These are phyloP conservation scores for Ustilago cynodontis DNA, from an alignment of 1,284 basidiomycete species.

Conservation along the genomic window DNA sequence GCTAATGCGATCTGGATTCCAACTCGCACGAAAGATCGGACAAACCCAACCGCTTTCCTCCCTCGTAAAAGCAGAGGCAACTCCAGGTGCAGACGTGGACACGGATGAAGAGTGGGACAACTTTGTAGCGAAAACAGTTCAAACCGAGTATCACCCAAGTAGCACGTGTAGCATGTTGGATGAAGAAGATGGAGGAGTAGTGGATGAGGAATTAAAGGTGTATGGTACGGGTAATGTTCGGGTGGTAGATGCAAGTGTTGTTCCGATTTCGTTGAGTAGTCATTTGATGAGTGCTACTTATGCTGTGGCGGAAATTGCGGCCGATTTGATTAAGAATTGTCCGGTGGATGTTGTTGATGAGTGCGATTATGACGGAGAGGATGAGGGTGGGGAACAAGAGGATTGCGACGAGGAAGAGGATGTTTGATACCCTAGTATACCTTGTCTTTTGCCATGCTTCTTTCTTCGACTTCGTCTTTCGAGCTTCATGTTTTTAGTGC, in stretches of 20 bases:
- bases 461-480: background rate
- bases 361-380: slow-evolving; percentile 40
- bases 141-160: slow-evolving; percentile 71
- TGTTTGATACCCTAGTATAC: background rate
- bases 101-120: slow-evolving; percentile 51
- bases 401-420: slow-evolving; percentile 26
- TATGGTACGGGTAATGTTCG: slow-evolving; percentile 77
- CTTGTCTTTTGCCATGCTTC: background rate
- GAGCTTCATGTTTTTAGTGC: background rate
- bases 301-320: slow-evolving; percentile 70
- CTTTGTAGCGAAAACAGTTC: slow-evolving; percentile 39
- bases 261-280: slow-evolving; percentile 71
- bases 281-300: slow-evolving; percentile 72
- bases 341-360: slow-evolving; percentile 36
- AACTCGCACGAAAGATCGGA: slow-evolving; percentile 56
- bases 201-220: slow-evolving; percentile 76
- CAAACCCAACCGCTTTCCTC: slow-evolving; percentile 37
- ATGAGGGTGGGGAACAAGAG: slow-evolving; percentile 13
- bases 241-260: slow-evolving; percentile 71
- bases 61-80: slow-evolving; percentile 28
- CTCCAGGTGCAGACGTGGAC: slow-evolving; percentile 39
- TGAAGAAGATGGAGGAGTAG: slow-evolving; percentile 76
- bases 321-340: slow-evolving; percentile 57
- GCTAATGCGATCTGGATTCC: slow-evolving; percentile 56
- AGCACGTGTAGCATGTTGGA: slow-evolving; percentile 78